phyloP scores from a whole-genome alignment of 306 rosid genomes.

The Carpinus fangiana region DNA sequence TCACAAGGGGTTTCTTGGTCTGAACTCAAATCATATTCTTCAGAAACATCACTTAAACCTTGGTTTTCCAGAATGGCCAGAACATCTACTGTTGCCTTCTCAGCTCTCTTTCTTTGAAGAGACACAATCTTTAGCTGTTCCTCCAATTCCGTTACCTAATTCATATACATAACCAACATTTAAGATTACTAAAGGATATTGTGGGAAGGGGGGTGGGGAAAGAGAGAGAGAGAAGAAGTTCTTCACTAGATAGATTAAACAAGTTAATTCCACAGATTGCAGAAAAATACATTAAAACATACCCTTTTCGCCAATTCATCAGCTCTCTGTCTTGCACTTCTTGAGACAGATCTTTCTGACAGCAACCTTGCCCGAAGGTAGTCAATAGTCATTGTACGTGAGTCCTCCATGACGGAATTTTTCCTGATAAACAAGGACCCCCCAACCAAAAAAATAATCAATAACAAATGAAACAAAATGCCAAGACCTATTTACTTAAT shows the following conservation, averaged over 20 bases:
- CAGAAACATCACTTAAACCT: slow-evolving; percentile 72
- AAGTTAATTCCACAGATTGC: slow-evolving; percentile 24
- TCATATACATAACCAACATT: slow-evolving; percentile 4
- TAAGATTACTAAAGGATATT: neutral
- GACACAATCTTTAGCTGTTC: slow-evolving; percentile 71
- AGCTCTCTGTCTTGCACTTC: slow-evolving; percentile 81
- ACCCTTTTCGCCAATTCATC: slow-evolving; percentile 76
- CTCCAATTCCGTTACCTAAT: slow-evolving; percentile 81
- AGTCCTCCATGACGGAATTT: slow-evolving; percentile 59
- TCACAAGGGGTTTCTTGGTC: slow-evolving; percentile 66
- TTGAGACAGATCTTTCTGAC: slow-evolving; percentile 86
- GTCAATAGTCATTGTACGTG: slow-evolving; percentile 73
- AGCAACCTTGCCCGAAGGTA: slow-evolving; percentile 86
- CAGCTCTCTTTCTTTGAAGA: slow-evolving; percentile 85
- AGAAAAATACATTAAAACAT: slow-evolving; percentile 27
- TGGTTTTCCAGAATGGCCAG: slow-evolving; percentile 84
- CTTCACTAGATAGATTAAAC: slow-evolving; percentile 11
- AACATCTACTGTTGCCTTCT: slow-evolving; percentile 88
- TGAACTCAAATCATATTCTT: slow-evolving; percentile 65
- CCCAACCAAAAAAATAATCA: slow-evolving; percentile 21
- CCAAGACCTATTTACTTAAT: slow-evolving; percentile 1
- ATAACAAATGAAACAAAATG: slow-evolving; percentile 13
- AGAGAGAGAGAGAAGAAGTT: neutral
- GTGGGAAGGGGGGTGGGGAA: neutral
- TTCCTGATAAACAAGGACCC: slow-evolving; percentile 34